Evolutionary conservation across 2,329 filamentous ascomycete genomes (phyloP), one percentile per base, ranked within the genome.

Genomic region (Colletotrichum abscissum): DNA sequence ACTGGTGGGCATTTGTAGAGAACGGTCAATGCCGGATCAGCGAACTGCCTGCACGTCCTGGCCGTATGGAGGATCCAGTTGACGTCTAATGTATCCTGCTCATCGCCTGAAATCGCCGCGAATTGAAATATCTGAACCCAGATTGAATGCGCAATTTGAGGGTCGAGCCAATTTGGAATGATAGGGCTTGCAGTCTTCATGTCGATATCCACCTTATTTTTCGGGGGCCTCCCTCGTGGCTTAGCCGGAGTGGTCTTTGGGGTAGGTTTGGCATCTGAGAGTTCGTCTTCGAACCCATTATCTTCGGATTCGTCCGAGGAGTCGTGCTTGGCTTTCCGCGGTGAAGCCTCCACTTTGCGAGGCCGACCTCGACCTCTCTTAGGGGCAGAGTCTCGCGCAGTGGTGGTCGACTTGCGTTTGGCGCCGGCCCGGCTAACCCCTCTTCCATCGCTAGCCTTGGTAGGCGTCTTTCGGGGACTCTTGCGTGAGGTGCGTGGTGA

Each of bases 1-100:
- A 97, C 84, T 1, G 91, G 91, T 9, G 94, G 94, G 5, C 86
- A 90, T 59, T 88, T 86, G 80, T 97, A 97, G 5, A 97, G 85
- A 1, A 90, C 92, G 5, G 91, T 91, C 63, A 97, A 82, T 1
- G 93, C 93, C 5, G 94, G 92, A 77, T 95, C 94, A 0, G 89
- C 84, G 70, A 95, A 94, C 2, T 86, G 81, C 63, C 86, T 89
- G 76, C 92, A 95, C 19, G 91, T 83, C 2, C 87, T 86, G 46
- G 93, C 90, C 57, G 89, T 84, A n/a, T 86, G 85, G 11, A 93
- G 81, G 7, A 97, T 88, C 92, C 92, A 95, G 77, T 86, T 85
- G 14, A 85, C 86, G 77, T 85, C 84, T 78, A 84, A 30, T 12
- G 63, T 16, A 49, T 68, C 56, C 7, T 74, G 55, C 38, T 74